These are phyloP conservation scores for Yamadazyma jaroonii DNA, from an alignment of 1,139 yeast genomes.

Conservation along the genomic window DNA sequence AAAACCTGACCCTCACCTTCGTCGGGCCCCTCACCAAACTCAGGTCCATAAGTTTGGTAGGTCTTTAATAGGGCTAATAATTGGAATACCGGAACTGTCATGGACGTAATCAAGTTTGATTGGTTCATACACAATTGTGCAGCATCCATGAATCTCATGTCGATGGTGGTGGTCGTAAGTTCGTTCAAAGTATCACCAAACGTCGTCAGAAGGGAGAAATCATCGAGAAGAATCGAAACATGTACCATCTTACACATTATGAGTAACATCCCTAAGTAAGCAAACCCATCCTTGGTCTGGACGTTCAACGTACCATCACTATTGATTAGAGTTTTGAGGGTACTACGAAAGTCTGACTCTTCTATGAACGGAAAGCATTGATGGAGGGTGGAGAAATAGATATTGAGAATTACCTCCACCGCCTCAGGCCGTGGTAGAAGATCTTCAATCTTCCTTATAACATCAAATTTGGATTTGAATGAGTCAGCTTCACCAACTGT, in stretches of 20 bases:
- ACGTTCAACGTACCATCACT: constrained; percentile 7
- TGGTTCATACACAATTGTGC: constrained; percentile 38
- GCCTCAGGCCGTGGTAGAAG: constrained; percentile 42
- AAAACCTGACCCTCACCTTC: constrained; percentile 43
- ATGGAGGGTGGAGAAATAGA: constrained; percentile 43
- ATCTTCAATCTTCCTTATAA: constrained; percentile 31
- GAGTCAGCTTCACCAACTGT: constrained; percentile 18
- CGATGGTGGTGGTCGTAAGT: constrained; percentile 14
- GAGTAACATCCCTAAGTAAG: constrained; percentile 22
- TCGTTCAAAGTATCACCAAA: constrained; percentile 8
- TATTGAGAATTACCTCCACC: constrained; percentile 43
- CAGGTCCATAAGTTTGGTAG: constrained; percentile 44
- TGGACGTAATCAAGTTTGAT: constrained; percentile 31
- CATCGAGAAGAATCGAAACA: constrained; percentile 17
- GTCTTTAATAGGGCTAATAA: constrained; percentile 37
- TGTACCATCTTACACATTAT: constrained; percentile 22
- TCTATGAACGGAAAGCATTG: constrained; percentile 49
- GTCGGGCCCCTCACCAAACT: constrained; percentile 48
- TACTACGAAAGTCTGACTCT: constrained; percentile 26
- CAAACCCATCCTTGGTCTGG: constrained; percentile 17
- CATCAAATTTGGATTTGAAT: constrained; percentile 26
- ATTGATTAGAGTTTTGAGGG: constrained; percentile 19
- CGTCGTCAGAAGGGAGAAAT: constrained; percentile 17
- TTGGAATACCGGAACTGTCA: constrained; percentile 49
- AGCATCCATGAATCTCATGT: constrained; percentile 31